Conservation (phyloP, 2,329 filamentous ascomycete species). For the Penicillium sclerotiorum region DNA sequence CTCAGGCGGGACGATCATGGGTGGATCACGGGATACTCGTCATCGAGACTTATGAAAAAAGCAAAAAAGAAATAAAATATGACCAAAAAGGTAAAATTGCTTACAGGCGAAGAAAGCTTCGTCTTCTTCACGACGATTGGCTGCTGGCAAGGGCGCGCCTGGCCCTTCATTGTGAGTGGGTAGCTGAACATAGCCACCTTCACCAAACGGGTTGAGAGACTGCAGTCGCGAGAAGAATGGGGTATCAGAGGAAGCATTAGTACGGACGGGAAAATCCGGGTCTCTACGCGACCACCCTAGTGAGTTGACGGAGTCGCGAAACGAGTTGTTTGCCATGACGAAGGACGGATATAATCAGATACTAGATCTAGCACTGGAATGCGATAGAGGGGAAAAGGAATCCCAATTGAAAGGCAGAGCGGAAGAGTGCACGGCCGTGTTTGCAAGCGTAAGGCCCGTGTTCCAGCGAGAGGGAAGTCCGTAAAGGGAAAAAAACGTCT, state of each 20-base stretch:
- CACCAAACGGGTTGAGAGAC: conserved; percentile 82
- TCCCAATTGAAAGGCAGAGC: conserved; percentile 16
- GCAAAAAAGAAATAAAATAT: conserved; percentile 11
- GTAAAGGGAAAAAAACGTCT: conserved; percentile 27
- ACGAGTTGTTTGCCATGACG: conserved; percentile 60
- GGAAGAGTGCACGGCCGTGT: conserved; percentile 22
- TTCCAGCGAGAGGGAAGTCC: conserved; percentile 16
- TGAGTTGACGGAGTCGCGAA: conserved; percentile 92
- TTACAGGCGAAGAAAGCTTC: conserved; percentile 95
- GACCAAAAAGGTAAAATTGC: conserved; percentile 45
- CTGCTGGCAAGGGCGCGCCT: conserved; percentile 82
- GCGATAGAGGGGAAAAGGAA: neutral
- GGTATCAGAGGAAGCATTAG: conserved; percentile 59
- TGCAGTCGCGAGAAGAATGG: conserved; percentile 80
- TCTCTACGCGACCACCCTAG: conserved; percentile 91
- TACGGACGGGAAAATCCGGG: conserved; percentile 73
- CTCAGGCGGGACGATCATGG: conserved; percentile 13
- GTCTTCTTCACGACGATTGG: conserved; percentile 85
- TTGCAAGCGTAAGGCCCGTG: conserved; percentile 24
- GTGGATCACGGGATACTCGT: conserved; percentile 21
- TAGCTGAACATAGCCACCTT: conserved; percentile 82
- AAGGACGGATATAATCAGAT: conserved; percentile 1
- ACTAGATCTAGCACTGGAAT: neutral
- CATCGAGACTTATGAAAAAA: neutral
- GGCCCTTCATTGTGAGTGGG: conserved; percentile 75